A percentile compares a stretch with the other conserved stretches of the same genome.
Conservation (phyloP, 1,284 basidiomycete genomes). For the Tylopilus orsonianus region DNA sequence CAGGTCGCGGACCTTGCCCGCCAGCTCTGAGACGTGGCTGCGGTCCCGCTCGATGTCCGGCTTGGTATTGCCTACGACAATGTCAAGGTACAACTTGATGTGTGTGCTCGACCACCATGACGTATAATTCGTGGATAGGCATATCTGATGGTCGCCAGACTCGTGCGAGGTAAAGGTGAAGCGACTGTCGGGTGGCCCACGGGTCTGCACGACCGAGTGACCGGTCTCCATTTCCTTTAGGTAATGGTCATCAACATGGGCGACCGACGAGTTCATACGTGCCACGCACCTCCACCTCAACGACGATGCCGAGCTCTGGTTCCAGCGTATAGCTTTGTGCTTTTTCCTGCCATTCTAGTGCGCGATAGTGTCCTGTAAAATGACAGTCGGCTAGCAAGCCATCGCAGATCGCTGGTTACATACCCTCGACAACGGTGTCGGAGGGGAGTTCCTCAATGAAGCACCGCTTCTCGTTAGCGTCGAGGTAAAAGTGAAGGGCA, state of each 20-base stretch:
- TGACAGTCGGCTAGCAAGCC: slow-evolving; percentile 9
- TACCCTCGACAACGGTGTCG: slow-evolving; percentile 95
- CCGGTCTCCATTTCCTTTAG: slow-evolving; percentile 74
- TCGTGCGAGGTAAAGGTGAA: slow-evolving; percentile 99
- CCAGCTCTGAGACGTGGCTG: slow-evolving; percentile 85
- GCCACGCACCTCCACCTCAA: slow-evolving; percentile 78
- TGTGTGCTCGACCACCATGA: slow-evolving; percentile 86
- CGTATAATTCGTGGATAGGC: slow-evolving; percentile 85
- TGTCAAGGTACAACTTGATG: slow-evolving; percentile 92
- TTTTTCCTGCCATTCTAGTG: slow-evolving; percentile 86
- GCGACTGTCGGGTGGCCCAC: slow-evolving; percentile 84
- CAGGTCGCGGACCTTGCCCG: slow-evolving; percentile 85
- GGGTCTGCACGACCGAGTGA: slow-evolving; percentile 82
- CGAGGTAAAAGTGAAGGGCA: slow-evolving; percentile 85
- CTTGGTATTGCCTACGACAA: slow-evolving; percentile 87
- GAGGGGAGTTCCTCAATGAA: slow-evolving; percentile 98
- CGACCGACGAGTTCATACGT: slow-evolving; percentile 1
- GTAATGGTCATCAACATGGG: slow-evolving; percentile 3
- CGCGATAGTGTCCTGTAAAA: slow-evolving; percentile 81
- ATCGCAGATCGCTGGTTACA: slow-evolving; percentile 19
- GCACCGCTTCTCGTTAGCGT: slow-evolving; percentile 89
- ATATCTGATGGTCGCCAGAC: slow-evolving; percentile 95
- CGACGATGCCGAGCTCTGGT: slow-evolving; percentile 81
- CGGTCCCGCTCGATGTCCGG: slow-evolving; percentile 81
- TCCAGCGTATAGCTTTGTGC: slow-evolving; percentile 73